Conservation (phyloP, 805 yeast species). For the Nakazawaea siamensis region DNA sequence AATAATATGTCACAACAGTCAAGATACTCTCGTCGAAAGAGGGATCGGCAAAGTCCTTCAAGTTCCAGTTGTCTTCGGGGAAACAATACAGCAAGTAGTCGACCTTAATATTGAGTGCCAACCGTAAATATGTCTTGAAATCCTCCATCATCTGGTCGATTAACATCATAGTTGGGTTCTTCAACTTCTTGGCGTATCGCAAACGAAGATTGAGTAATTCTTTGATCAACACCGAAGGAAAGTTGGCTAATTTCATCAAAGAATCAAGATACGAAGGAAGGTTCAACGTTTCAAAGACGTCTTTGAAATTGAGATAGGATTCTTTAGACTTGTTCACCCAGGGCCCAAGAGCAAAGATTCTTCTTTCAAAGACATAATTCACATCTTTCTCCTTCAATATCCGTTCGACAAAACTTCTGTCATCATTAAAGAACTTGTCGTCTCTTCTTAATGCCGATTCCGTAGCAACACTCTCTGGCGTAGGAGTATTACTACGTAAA, state of each 20-base stretch:
- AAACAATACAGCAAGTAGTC: slow-evolving; percentile 53
- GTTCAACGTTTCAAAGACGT: slow-evolving; percentile 56
- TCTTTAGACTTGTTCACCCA: slow-evolving; percentile 76
- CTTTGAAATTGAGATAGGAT: slow-evolving; percentile 56
- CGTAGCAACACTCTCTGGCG: slow-evolving; percentile 13
- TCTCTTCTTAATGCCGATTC: slow-evolving; percentile 6
- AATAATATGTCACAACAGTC: slow-evolving; percentile 65
- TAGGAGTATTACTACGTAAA: slow-evolving; percentile 18
- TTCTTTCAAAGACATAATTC: slow-evolving; percentile 58
- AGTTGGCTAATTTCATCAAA: slow-evolving; percentile 55
- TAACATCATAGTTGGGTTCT: slow-evolving; percentile 89
- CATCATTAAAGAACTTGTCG: slow-evolving; percentile 42
- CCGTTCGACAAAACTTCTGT: slow-evolving; percentile 71
- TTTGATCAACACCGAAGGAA: slow-evolving; percentile 74
- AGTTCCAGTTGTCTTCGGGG: slow-evolving; percentile 64
- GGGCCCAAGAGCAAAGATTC: slow-evolving; percentile 69
- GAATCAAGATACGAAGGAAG: slow-evolving; percentile 66
- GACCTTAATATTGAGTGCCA: slow-evolving; percentile 69
- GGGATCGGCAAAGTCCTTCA: slow-evolving; percentile 54
- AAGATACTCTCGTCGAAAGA: slow-evolving; percentile 57
- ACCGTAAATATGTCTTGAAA: slow-evolving; percentile 64
- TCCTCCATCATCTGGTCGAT: slow-evolving; percentile 90
- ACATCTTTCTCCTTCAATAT: slow-evolving; percentile 75
- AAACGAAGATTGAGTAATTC: slow-evolving; percentile 72
- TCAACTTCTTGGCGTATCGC: slow-evolving; percentile 66